Percentiles rank a stretch among this genome's conserved stretches.
phyloP scores from a whole-genome alignment of 2,329 filamentous ascomycete species.

The Aspergillus costaricaensis region DNA sequence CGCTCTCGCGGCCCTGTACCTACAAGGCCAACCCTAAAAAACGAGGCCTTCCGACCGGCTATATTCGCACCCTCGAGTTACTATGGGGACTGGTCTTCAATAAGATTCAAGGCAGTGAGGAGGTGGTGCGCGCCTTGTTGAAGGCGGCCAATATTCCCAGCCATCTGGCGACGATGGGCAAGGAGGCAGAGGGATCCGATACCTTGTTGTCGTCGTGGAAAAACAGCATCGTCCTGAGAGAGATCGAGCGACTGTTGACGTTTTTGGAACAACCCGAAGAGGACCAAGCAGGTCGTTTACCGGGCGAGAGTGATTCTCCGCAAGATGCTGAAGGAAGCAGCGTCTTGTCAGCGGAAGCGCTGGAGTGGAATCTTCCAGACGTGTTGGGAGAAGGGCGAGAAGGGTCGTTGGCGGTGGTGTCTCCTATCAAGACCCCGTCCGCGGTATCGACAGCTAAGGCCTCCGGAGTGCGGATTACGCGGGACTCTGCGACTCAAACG shows the following conservation, averaged over 20 bases:
- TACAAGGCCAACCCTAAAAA: constrained; percentile 75
- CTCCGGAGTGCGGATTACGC: constrained; percentile 18
- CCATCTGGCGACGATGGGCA: constrained; percentile 39
- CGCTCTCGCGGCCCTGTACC: constrained; percentile 65
- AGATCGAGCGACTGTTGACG: constrained; percentile 65
- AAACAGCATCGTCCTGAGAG: constrained; percentile 62
- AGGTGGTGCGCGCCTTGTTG: constrained; percentile 58
- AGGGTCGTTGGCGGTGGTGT: constrained; percentile 24
- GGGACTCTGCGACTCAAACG: constrained; percentile 33
- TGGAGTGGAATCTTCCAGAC: constrained; percentile 39
- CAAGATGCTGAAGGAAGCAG: constrained; percentile 30
- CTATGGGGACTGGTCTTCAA: constrained; percentile 68
- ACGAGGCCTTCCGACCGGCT: constrained; percentile 76
- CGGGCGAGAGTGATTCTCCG: constrained; percentile 30
- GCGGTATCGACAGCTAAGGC: constrained; percentile 16
- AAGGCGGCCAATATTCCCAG: constrained; percentile 46
- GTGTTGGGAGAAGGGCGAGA: constrained; percentile 22
- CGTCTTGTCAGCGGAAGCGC: constrained; percentile 32
- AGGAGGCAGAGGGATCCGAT: constrained; percentile 53
- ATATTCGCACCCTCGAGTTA: constrained; percentile 72
- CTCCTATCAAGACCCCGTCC: constrained; percentile 29
- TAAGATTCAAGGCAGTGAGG: constrained; percentile 61
- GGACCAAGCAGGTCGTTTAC: constrained; percentile 34
- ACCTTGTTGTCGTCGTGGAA: constrained; percentile 64
- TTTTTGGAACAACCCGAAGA: constrained; percentile 37